Percentiles rank a stretch among this genome's conserved stretches.
phyloP scores from a whole-genome alignment of 139 green algal species.

The Volvox africanus region DNA sequence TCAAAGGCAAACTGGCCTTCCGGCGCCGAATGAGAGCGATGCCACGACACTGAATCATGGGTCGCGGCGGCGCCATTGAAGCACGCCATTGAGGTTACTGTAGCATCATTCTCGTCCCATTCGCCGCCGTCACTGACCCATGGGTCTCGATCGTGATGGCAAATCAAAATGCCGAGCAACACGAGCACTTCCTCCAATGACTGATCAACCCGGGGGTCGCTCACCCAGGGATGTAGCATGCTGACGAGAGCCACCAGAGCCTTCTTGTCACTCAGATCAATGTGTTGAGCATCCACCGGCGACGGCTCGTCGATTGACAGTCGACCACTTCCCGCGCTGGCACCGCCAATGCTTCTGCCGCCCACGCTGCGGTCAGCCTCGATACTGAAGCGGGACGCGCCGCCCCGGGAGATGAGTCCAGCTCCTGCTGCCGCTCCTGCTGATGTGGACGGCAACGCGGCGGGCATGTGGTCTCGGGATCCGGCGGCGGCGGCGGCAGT shows the following conservation, averaged over 20 bases:
- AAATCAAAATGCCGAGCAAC: background rate
- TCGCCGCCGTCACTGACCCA: background rate
- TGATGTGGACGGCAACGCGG: background rate
- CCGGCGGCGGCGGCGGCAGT: background rate
- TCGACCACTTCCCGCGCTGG: background rate
- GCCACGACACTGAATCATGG: background rate
- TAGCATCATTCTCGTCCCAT: background rate
- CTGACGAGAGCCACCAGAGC: background rate
- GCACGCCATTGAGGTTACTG: no score
- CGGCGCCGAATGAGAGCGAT: background rate
- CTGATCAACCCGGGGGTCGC: background rate
- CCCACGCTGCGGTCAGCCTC: background rate
- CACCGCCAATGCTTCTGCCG: background rate
- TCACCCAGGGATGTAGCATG: slow-evolving; percentile 3
- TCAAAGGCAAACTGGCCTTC: background rate
- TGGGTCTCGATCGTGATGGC: background rate
- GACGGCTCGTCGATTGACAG: background rate
- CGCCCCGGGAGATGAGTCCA: background rate
- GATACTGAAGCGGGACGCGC: background rate
- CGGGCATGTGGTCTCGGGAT: background rate
- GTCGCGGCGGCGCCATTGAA: background rate
- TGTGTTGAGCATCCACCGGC: background rate
- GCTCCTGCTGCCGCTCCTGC: background rate
- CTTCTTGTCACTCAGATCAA: background rate
- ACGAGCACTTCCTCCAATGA: background rate